These are phyloP conservation scores for Pseudogymnoascus sp. DNA, from an alignment of 2,329 filamentous ascomycete genomes.

Conservation along the genomic window DNA sequence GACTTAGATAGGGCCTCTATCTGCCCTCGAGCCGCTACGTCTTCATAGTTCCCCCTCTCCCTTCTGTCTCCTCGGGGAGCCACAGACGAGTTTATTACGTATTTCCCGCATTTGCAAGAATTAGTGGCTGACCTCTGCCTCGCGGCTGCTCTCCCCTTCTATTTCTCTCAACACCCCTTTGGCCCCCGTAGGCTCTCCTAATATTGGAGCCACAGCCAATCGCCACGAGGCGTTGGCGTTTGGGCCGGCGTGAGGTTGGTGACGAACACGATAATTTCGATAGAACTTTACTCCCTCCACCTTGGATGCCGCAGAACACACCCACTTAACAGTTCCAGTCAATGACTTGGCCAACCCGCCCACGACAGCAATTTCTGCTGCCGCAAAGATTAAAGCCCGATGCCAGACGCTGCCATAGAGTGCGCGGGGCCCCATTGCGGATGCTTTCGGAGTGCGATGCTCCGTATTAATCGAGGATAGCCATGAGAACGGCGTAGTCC, in stretches of 20 bases:
- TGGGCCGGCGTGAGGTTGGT: not conserved
- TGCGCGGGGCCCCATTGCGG: not conserved
- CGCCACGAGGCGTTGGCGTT: not conserved
- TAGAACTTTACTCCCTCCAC: not conserved
- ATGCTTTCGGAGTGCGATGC: not conserved
- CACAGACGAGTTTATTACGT: not conserved
- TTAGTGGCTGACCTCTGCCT: not conserved
- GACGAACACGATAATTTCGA: not conserved
- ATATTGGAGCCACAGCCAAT: not conserved
- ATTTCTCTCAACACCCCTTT: not conserved
- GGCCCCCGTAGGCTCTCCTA: not conserved
- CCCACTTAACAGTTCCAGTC: not conserved
- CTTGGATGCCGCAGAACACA: not conserved
- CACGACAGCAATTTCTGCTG: not conserved
- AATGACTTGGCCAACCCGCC: not conserved
- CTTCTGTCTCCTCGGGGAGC: not conserved
- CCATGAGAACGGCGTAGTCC: not conserved
- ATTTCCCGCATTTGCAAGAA: not conserved
- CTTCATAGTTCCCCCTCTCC: not conserved
- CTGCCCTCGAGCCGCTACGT: not conserved
- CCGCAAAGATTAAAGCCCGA: not conserved
- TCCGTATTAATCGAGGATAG: not conserved
- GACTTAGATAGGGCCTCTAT: not conserved
- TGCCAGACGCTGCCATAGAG: not conserved
- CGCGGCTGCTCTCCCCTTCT: not conserved